Percentiles rank a stretch among this genome's conserved stretches.
Evolutionary conservation across 176 grass and related monocot genomes (phyloP).

Genomic region (Eleusine coracana): DNA sequence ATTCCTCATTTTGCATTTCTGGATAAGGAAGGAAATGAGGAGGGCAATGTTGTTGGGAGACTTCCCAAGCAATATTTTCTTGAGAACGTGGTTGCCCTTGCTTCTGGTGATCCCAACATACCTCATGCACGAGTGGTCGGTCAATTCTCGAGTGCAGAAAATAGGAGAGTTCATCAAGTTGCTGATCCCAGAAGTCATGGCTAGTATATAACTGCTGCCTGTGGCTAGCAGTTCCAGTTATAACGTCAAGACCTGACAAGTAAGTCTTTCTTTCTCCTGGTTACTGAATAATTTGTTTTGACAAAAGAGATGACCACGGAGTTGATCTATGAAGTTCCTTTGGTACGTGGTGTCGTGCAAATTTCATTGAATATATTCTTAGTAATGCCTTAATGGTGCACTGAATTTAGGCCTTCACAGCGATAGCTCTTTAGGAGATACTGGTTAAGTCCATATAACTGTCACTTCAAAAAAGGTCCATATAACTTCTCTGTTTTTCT

Average conservation of each 20-base stretch:
- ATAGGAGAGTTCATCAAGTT: slow-evolving; percentile 86
- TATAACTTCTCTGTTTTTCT: slow-evolving; percentile 11
- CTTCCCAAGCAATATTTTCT: slow-evolving; percentile 86
- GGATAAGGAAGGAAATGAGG: slow-evolving; percentile 91
- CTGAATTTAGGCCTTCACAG: neutral
- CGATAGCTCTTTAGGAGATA: neutral
- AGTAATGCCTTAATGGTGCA: neutral
- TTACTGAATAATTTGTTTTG: slow-evolving; percentile 9
- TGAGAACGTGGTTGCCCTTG: slow-evolving; percentile 84
- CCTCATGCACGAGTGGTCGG: slow-evolving; percentile 84
- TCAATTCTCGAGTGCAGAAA: slow-evolving; percentile 73
- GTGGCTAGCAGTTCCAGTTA: neutral
- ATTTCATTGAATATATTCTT: neutral
- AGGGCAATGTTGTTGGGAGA: slow-evolving; percentile 89
- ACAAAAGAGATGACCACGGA: neutral
- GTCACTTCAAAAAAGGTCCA: neutral
- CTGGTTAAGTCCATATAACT: no score
- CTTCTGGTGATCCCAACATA: slow-evolving; percentile 68
- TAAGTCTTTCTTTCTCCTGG: slow-evolving; percentile 25
- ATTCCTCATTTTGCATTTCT: slow-evolving; percentile 96
- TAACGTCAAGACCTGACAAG: slow-evolving; percentile 9
- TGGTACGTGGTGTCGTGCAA: neutral
- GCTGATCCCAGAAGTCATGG: slow-evolving; percentile 89
- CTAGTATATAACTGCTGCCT: slow-evolving; percentile 38
- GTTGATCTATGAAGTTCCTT: neutral